Percentiles rank a stretch among this genome's conserved stretches.
phyloP scores from a whole-genome alignment of 306 rosid species.

The Lathyrus sativus region DNA sequence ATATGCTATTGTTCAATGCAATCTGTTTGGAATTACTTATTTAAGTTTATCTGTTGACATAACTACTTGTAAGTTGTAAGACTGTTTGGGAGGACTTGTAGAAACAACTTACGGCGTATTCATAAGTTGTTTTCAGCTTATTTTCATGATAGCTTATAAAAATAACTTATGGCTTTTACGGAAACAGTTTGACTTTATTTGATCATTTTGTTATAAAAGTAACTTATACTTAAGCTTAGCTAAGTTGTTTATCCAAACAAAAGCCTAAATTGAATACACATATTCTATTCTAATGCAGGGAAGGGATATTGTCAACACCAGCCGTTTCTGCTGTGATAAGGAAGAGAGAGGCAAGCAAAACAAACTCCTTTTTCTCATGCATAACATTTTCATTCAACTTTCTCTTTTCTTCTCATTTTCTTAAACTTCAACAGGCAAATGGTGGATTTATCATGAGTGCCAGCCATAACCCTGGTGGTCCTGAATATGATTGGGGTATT shows the following conservation, averaged over 20 bases:
- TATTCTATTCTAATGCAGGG: conserved; percentile 55
- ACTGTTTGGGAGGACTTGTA: not conserved
- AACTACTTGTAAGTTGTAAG: not conserved
- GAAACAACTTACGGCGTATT: not conserved
- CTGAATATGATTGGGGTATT: conserved; percentile 98
- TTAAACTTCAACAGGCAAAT: conserved; percentile 64
- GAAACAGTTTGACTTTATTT: not conserved
- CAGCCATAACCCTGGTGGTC: conserved; percentile 98
- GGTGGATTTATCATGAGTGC: conserved; percentile 99
- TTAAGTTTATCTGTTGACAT: not conserved
- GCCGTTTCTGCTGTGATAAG: conserved; percentile 97
- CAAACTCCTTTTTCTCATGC: conserved; percentile 7
- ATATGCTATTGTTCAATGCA: conserved; percentile 23
- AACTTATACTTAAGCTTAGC: not conserved
- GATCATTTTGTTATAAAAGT: not conserved
- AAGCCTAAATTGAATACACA: not conserved
- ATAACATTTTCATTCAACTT: conserved; percentile 21
- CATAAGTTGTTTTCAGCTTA: not conserved
- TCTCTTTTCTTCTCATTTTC: conserved; percentile 27
- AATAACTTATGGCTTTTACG: not conserved
- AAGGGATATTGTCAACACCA: conserved; percentile 92
- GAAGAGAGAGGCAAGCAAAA: conserved; percentile 71
- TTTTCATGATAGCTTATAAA: not conserved
- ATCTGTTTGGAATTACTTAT: not conserved
- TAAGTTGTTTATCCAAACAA: not conserved